Evolutionary conservation across 2,329 filamentous ascomycete genomes (phyloP).

Genomic region (Emmonsiellopsis sp.): DNA sequence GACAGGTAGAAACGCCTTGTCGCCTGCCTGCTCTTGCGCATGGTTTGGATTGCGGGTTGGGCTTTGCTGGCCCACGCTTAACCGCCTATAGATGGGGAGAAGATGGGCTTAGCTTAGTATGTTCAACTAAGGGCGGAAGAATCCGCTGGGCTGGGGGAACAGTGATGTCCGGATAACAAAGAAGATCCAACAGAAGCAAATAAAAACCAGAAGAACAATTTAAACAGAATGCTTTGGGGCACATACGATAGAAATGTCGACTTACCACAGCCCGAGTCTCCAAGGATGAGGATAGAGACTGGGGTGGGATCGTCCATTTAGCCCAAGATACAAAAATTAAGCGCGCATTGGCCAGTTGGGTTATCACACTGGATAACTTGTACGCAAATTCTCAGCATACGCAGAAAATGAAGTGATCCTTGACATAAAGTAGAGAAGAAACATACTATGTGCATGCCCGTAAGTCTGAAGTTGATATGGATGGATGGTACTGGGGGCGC

Average conservation of each 20-base stretch:
- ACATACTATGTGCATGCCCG: too few relatives aligned
- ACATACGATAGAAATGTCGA: slow-evolving; percentile 54
- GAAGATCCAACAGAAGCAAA: background rate
- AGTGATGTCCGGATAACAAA: too few relatives aligned
- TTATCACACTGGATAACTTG: background rate
- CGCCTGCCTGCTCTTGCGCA: slow-evolving; percentile 6
- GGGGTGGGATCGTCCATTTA: background rate
- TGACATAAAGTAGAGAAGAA: background rate
- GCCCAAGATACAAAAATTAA: background rate
- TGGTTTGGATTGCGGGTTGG: slow-evolving; percentile 15
- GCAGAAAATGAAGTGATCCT: background rate
- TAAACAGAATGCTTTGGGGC: background rate
- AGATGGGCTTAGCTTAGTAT: background rate
- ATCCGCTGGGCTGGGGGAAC: too few relatives aligned
- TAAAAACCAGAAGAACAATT: background rate
- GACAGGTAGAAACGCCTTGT: slow-evolving; percentile 23
- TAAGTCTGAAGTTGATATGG: too few relatives aligned
- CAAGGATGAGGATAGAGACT: slow-evolving; percentile 42
- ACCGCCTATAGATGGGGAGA: background rate
- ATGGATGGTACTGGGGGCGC: too few relatives aligned
- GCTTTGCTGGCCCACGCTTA: slow-evolving; percentile 14
- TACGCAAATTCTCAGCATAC: too few relatives aligned
- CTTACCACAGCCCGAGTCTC: slow-evolving; percentile 52
- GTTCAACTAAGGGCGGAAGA: background rate
- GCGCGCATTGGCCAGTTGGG: background rate